Evolutionary conservation across 805 yeast genomes (phyloP), one percentile per base, ranked within the genome.

Genomic region (Candida anglica): DNA sequence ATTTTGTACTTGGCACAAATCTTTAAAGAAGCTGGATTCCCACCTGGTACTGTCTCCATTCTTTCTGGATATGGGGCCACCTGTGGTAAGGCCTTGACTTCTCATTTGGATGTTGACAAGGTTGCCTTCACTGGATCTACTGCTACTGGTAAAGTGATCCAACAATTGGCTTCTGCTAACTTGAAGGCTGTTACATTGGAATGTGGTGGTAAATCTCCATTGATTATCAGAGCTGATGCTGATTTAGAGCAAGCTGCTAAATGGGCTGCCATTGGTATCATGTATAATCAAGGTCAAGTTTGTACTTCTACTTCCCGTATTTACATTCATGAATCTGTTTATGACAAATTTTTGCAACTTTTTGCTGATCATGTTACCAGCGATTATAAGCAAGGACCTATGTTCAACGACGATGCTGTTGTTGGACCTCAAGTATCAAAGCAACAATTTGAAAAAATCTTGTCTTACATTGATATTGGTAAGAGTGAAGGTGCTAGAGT

Each of bases 201-300:
- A 58, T 79, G 84, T 53, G 86, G 86, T 44, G 86, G 86, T 38
- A 80, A 80, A 50, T 78, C 85, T 11, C 85, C 86, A 27, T 61
- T 77, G 47, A 60, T 80, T 35, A 67, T 80, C 10, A 73, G 81
- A 46, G 72, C 66, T 15, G 86, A 80, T 53, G 82, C 85, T 14
- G 78, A 79, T 47, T 39, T 80, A 21, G 78, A 73, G 3, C 79
- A 77, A 53, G 81, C 84, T 33, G 80, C 72, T 25, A 77, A 76
- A 55, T 79, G 85, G 83, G 77, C 81, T 13, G 72, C 81, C 15
- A 55, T 74, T 40, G 86, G 86, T 52, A 68, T 79, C 42, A 74
- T 78, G 71, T 65, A 65, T 47, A 80, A 80, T 54, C 65, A 76
- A 40, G 86, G 86, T 22, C 86, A 80, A 60, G 72, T 77, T 42